These are phyloP conservation scores for Amoebophrya sp. DNA, from an alignment of 169 alveolate genomes.

Conservation along the genomic window DNA sequence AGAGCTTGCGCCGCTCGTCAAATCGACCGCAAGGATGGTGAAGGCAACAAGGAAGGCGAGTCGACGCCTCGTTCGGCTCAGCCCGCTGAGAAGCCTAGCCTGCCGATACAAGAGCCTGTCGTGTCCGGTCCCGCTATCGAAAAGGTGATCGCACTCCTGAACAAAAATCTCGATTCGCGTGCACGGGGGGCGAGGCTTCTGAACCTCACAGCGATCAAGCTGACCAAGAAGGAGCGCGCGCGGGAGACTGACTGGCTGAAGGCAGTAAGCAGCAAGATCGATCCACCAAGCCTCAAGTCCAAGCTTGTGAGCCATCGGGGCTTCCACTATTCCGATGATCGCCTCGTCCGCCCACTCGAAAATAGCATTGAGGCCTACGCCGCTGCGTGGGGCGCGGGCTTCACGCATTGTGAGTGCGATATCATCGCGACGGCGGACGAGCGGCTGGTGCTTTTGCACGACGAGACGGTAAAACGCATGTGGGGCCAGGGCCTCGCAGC, in stretches of 20 bases:
- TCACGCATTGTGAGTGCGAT: background rate
- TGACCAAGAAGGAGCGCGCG: background rate
- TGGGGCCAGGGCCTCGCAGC: too few species aligned
- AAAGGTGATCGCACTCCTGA: too few species aligned
- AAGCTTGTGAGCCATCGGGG: background rate
- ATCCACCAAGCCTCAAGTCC: background rate
- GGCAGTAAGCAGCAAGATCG: background rate
- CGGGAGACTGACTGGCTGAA: background rate
- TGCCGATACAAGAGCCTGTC: too few species aligned
- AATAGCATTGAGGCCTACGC: background rate
- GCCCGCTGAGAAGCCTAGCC: too few species aligned
- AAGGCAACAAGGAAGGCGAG: too few species aligned
- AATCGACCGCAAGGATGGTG: too few species aligned
- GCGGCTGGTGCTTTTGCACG: background rate
- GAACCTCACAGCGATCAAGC: background rate
- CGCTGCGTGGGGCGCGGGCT: background rate
- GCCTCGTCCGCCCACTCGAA: background rate
- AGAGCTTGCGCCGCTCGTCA: too few species aligned
- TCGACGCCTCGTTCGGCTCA: too few species aligned
- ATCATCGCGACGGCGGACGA: background rate
- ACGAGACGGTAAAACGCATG: background rate
- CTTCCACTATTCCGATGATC: background rate
- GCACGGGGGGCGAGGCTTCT: background rate
- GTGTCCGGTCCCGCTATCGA: too few species aligned
- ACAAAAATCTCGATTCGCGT: background rate